Conservation (phyloP, 495 filamentous ascomycete species). For the Neurospora sp. region DNA sequence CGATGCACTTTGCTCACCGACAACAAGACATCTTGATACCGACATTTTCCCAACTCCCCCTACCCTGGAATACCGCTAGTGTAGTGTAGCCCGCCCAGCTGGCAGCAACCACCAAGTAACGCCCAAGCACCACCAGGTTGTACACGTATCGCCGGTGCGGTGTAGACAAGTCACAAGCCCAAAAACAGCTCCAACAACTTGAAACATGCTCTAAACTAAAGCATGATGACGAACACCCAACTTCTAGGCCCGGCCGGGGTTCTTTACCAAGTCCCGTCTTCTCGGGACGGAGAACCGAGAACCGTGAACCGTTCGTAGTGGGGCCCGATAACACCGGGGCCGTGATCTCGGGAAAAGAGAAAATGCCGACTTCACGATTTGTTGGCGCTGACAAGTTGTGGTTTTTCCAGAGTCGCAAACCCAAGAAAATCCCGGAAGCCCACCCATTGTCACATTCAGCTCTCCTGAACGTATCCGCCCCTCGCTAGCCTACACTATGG, state of each 20-base stretch:
- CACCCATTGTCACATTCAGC: neutral
- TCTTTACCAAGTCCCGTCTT: neutral
- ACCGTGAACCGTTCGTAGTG: neutral
- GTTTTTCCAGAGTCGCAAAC: neutral
- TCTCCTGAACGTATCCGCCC: neutral
- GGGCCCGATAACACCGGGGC: neutral
- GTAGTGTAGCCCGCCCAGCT: neutral
- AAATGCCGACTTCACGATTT: neutral
- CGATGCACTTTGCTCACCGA: neutral
- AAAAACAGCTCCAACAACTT: neutral
- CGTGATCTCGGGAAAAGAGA: neutral
- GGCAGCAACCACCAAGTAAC: neutral
- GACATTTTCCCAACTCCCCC: neutral
- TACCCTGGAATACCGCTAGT: neutral
- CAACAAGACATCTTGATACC: neutral
- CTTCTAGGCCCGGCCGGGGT: neutral
- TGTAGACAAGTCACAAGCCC: neutral
- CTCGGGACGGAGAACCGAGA: neutral
- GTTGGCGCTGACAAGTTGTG: neutral
- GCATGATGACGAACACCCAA: neutral
- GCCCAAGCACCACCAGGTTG: neutral
- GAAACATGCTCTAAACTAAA: neutral
- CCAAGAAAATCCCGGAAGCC: neutral
- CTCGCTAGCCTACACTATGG: neutral
- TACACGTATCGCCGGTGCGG: neutral